Percentiles rank a stretch among this genome's conserved stretches.
Evolutionary conservation across 2,329 filamentous ascomycete genomes (phyloP).

Genomic region (Talaromyces sp.): DNA sequence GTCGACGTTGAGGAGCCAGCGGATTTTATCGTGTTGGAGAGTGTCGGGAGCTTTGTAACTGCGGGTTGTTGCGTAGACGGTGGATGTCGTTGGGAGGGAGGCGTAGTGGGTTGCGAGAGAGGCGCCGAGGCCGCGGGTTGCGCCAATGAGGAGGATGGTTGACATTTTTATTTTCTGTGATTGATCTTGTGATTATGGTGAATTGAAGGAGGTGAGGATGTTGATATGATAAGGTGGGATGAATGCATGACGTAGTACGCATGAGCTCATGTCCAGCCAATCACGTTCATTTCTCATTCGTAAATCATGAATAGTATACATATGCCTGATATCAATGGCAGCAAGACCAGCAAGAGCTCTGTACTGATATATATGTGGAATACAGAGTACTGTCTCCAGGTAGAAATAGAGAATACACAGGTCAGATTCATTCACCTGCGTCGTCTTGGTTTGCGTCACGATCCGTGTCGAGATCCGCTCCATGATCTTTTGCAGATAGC

Average conservation of each 20-base stretch:
- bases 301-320: slow-evolving; percentile 4
- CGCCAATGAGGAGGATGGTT: slow-evolving; percentile 62
- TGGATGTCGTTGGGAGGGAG: slow-evolving; percentile 39
- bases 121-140: slow-evolving; percentile 65
- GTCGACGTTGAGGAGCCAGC: slow-evolving; percentile 60
- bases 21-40: slow-evolving; percentile 34
- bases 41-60: slow-evolving; percentile 24
- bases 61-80: slow-evolving; percentile 61
- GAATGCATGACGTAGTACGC: slow-evolving; percentile 6
- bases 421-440: neutral
- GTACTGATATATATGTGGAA: neutral
- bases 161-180: neutral
- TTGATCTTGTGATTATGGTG: neutral
- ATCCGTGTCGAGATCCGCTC: neutral
- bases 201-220: neutral
- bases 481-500: slow-evolving; percentile 4
- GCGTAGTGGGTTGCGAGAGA: slow-evolving; percentile 60
- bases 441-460: neutral
- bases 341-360: neutral
- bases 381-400: neutral
- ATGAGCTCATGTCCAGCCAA: slow-evolving; percentile 8
- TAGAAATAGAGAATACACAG: too few species aligned
- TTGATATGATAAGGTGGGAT: slow-evolving; percentile 9
- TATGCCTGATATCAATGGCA: neutral
- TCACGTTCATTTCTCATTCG: neutral